Evolutionary conservation across 768 basidiomycete species (phyloP), one percentile per base, ranked within the genome.

Genomic region (Xerocomellus amylosporus): DNA sequence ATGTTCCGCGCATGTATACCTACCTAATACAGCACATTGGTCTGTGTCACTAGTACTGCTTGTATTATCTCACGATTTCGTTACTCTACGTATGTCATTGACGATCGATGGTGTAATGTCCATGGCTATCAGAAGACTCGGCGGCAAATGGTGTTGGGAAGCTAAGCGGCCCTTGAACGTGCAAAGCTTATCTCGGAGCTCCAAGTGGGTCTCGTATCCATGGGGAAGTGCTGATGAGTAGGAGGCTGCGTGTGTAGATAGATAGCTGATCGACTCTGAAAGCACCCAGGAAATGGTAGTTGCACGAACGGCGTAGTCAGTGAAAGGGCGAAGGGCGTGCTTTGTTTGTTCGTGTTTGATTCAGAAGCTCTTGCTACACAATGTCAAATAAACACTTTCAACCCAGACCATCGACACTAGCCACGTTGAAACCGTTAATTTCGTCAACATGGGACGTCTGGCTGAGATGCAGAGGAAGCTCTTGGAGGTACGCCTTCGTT

Each of bases 381-480:
- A 15, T 33, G 53, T 52, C 70, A 72, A 70, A 70, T 42, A 71
- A 54, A 22, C 41, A 17, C 38, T 49, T 65, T 69, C 42, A 53
- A 54, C 62, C 31, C 22, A 28, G 17, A 49, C 61, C 54, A 38
- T n/a, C 49, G 19, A 45, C 46, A 22, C 30, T 26, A 33, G 43
- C 42, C 43, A 26, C 20, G 19, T 10, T 7, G 22, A 20, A 9
- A 55, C 47, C 24, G 41, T 46, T 46, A 39, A 58, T 61, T 55
- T 49, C 19, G 47, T 8, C 71, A 80, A 63, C 24, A 98, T 98
- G 95, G 95, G 95, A 65, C 83, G 92, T 45, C 83, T 98, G 53
- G 95, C 95, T 56, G 95, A 98, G 73, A 92, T 93, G 91, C 95
- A 98, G 77, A 85, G 94, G 60, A 97, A 93, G 88, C 90, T 98